phyloP scores from a whole-genome alignment of 1,139 yeast genomes.

The Blastobotrys apis region DNA sequence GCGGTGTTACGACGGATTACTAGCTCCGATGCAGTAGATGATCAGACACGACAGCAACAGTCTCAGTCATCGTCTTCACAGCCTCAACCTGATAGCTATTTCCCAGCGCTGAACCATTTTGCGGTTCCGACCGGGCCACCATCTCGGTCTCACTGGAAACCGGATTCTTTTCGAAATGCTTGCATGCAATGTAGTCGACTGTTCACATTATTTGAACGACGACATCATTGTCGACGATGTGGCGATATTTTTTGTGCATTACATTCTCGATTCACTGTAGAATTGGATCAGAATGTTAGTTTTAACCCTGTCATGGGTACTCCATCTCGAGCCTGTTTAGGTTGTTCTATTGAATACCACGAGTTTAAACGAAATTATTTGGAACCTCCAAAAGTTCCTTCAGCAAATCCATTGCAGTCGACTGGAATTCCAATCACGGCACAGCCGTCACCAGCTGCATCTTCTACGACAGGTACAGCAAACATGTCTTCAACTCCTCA shows the following conservation, averaged over 20 bases:
- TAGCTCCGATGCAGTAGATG: slow-evolving; percentile 14
- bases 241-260: slow-evolving; percentile 87
- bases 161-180: slow-evolving; percentile 57
- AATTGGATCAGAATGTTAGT: slow-evolving; percentile 66
- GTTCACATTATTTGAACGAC: slow-evolving; percentile 58
- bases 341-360: slow-evolving; percentile 58
- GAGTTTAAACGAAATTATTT: slow-evolving; percentile 13
- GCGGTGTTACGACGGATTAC: slow-evolving; percentile 69
- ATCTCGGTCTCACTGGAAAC: slow-evolving; percentile 59
- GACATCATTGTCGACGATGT: slow-evolving; percentile 92
- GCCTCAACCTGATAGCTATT: background rate
- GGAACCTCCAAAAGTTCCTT: background rate
- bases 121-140: slow-evolving; percentile 14
- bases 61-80: background rate
- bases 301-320: slow-evolving; percentile 66
- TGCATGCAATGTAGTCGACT: slow-evolving; percentile 60
- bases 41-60: background rate
- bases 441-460: background rate
- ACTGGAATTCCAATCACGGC: background rate
- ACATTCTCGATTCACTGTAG: slow-evolving; percentile 44
- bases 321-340: slow-evolving; percentile 72
- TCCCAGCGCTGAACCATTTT: background rate
- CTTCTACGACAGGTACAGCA: too few species aligned
- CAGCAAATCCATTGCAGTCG: background rate
- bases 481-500: too few species aligned